phyloP scores from a whole-genome alignment of 1,139 yeast species.

The Kodamaea suecica region DNA sequence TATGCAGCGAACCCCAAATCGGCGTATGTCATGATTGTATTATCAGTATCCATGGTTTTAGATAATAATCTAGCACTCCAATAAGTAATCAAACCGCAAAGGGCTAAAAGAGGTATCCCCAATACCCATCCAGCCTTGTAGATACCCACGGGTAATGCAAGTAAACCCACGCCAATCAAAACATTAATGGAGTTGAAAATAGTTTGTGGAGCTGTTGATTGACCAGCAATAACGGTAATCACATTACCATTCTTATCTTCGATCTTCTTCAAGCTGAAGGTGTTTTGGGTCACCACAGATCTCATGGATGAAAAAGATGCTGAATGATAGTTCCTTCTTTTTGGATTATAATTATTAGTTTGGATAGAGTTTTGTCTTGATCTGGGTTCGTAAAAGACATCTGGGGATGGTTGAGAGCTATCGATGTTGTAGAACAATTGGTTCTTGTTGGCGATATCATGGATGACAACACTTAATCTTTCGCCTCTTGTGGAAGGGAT shows the following conservation, averaged over 20 bases:
- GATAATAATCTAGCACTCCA: constrained; percentile 47
- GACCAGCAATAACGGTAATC: constrained; percentile 76
- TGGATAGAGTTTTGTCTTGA: constrained; percentile 32
- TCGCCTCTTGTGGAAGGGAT: constrained; percentile 65
- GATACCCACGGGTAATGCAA: constrained; percentile 48
- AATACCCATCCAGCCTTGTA: constrained; percentile 46
- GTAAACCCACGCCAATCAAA: constrained; percentile 47
- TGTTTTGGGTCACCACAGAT: constrained; percentile 34
- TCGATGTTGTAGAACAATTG: constrained; percentile 23
- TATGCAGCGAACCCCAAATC: constrained; percentile 81
- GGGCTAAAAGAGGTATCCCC: constrained; percentile 39
- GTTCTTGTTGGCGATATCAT: constrained; percentile 31
- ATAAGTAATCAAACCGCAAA: constrained; percentile 40
- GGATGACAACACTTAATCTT: constrained; percentile 55
- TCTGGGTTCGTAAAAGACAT: constrained; percentile 34
- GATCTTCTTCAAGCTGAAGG: constrained; percentile 57
- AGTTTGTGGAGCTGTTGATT: constrained; percentile 59
- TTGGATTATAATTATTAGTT: constrained; percentile 24
- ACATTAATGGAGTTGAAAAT: constrained; percentile 47
- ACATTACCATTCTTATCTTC: constrained; percentile 72
- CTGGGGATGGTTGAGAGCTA: constrained; percentile 18
- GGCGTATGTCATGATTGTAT: constrained; percentile 80
- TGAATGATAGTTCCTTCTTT: constrained; percentile 22
- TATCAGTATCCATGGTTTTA: constrained; percentile 62
- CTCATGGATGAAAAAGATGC: constrained; percentile 38